phyloP scores from a whole-genome alignment of 164 flowering plant species.

The Vitis rotundifolia region DNA sequence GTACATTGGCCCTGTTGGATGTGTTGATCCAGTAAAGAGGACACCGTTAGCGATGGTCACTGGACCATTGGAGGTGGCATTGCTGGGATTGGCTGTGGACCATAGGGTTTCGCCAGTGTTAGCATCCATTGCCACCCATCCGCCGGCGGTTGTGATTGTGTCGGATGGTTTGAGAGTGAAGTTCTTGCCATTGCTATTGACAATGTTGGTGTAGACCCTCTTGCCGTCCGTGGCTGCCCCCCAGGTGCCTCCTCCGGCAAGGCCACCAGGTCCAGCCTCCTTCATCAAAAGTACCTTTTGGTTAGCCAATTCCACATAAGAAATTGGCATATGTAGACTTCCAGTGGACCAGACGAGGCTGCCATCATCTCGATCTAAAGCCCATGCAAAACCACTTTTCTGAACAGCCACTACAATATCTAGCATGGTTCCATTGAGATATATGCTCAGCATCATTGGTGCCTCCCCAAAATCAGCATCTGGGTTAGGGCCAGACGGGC shows the following conservation, averaged over 20 bases:
- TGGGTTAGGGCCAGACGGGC: conserved; percentile 37
- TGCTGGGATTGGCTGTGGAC: conserved; percentile 38
- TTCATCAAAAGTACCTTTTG: conserved; percentile 5
- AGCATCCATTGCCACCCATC: conserved; percentile 51
- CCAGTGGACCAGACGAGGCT: conserved; percentile 32
- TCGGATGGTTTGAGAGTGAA: conserved; percentile 40
- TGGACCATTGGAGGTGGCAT: conserved; percentile 25
- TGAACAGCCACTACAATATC: conserved; percentile 37
- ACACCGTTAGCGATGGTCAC: conserved; percentile 39
- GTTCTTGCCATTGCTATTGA: conserved; percentile 20
- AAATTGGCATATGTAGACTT: conserved; percentile 5
- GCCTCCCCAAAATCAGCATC: conserved; percentile 43
- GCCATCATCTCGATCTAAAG: conserved; percentile 34
- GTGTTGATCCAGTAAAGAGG: conserved; percentile 37
- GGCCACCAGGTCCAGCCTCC: conserved; percentile 52
- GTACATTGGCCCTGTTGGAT: conserved; percentile 30
- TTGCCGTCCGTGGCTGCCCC: conserved; percentile 47
- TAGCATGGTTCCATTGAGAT: conserved; percentile 13
- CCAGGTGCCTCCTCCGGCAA: conserved; percentile 43
- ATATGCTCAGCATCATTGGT: conserved; percentile 30
- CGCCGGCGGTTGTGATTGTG: conserved; percentile 29
- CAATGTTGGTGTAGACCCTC: conserved; percentile 47
- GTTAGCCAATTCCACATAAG: too few relatives aligned
- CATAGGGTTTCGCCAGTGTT: conserved; percentile 32
- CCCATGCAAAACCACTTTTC: conserved; percentile 48